Conservation (phyloP, 345 rosid species). For the Moringa oleifera region DNA sequence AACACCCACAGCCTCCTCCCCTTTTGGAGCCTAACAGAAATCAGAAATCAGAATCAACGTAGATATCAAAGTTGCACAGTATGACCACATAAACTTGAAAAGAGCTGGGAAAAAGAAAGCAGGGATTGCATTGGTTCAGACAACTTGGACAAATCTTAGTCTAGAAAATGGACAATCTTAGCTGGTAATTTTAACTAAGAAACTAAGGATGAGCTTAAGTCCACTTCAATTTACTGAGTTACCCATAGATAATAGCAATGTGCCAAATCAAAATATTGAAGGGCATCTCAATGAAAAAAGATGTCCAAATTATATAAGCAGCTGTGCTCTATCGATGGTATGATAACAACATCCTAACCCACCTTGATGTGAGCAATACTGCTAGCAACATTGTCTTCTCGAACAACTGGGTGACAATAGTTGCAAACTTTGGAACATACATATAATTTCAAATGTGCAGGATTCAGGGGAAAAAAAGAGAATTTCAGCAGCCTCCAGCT, state of each 20-base stretch:
- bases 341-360: too few species aligned
- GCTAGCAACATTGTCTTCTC: too few species aligned
- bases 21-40: slow-evolving; percentile 66
- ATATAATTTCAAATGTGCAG: too few species aligned
- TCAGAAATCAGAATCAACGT: slow-evolving; percentile 4
- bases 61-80: not conserved
- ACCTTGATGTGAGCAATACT: too few species aligned
- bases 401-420: too few species aligned
- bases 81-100: not conserved
- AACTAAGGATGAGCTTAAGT: too few species aligned
- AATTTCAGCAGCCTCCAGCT: too few species aligned
- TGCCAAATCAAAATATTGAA: too few species aligned
- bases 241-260: too few species aligned
- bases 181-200: not conserved
- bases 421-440: too few species aligned
- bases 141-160: not conserved
- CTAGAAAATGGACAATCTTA: not conserved
- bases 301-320: not conserved
- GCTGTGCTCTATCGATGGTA: not conserved
- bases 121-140: not conserved
- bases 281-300: not conserved
- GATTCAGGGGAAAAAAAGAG: too few species aligned
- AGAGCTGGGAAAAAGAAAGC: not conserved
- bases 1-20: slow-evolving; percentile 55
- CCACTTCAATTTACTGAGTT: too few species aligned